Evolutionary conservation across 2,329 filamentous ascomycete genomes (phyloP).

Genomic region (Fusarium irregulare): DNA sequence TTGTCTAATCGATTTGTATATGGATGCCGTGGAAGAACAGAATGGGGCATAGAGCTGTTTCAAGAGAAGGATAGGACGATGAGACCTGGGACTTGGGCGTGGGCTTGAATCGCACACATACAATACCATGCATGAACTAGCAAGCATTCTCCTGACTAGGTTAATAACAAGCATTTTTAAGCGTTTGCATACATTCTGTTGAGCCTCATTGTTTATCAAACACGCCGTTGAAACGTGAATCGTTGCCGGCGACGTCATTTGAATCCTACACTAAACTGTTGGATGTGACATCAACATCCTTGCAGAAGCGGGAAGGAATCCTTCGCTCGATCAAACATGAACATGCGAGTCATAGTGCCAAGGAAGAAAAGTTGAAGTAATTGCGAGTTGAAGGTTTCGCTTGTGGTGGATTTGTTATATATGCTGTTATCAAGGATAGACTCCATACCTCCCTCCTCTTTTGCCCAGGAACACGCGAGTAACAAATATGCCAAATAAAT

Average conservation of each 20-base stretch:
- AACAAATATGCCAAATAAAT: slow-evolving; percentile 18
- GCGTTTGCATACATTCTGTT: slow-evolving; percentile 1
- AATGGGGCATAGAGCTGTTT: slow-evolving; percentile 27
- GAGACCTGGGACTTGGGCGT: slow-evolving; percentile 20
- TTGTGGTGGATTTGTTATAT: slow-evolving; percentile 32
- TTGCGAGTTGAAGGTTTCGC: slow-evolving; percentile 2
- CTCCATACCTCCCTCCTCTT: slow-evolving; percentile 16
- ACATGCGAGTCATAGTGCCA: not conserved
- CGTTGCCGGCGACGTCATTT: not conserved
- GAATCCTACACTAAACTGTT: not conserved
- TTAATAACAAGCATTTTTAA: slow-evolving; percentile 35
- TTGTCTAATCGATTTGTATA: slow-evolving; percentile 94
- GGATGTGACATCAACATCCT: not conserved
- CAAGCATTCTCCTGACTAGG: slow-evolving; percentile 32
- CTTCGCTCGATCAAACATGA: not conserved
- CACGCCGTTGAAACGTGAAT: not conserved
- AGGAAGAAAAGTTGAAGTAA: not conserved
- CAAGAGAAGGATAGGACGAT: slow-evolving; percentile 17
- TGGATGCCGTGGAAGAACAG: slow-evolving; percentile 78
- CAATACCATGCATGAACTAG: slow-evolving; percentile 18
- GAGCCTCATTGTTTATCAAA: not conserved
- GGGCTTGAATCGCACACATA: slow-evolving; percentile 22
- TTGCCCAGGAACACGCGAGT: slow-evolving; percentile 1
- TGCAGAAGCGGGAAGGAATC: not conserved
- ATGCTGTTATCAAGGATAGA: slow-evolving; percentile 33